Evolutionary conservation across 2,329 filamentous ascomycete genomes (phyloP).

Genomic region (Cladophialophora immunda): DNA sequence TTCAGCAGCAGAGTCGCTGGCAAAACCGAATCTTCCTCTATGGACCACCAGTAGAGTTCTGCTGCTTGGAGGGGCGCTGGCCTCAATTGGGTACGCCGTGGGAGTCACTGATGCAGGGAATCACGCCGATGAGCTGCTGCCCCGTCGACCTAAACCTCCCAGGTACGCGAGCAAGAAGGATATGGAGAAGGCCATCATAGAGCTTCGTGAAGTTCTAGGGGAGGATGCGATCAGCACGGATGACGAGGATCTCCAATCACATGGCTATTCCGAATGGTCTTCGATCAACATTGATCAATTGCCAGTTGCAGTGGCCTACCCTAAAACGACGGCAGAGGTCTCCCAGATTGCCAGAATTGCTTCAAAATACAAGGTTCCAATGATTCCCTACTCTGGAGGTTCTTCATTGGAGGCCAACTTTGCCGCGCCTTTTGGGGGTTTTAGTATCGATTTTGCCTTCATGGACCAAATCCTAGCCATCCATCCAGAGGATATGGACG

Average conservation of each 20-base stretch:
- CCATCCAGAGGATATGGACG: constrained; percentile 88
- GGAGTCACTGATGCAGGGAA: constrained; percentile 54
- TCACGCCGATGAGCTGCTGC: constrained; percentile 42
- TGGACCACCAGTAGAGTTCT: constrained; percentile 59
- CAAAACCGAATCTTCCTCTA: constrained; percentile 24
- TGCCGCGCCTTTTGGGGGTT: constrained; percentile 82
- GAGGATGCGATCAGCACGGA: constrained; percentile 70
- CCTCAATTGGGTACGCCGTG: constrained; percentile 61
- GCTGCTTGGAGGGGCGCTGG: constrained; percentile 59
- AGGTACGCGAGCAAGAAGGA: constrained; percentile 51
- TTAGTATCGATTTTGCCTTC: constrained; percentile 86
- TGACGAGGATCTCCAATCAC: constrained; percentile 68
- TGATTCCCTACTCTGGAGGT: constrained; percentile 87
- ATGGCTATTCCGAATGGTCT: constrained; percentile 77
- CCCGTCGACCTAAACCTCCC: constrained; percentile 41
- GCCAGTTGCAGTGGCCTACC: constrained; percentile 72
- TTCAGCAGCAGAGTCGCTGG: constrained; percentile 14
- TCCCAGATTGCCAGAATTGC: constrained; percentile 74
- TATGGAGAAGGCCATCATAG: constrained; percentile 59
- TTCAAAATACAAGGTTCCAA: constrained; percentile 79
- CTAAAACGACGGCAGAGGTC: constrained; percentile 70
- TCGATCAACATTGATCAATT: constrained; percentile 70
- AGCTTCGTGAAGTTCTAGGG: constrained; percentile 63
- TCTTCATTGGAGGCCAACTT: constrained; percentile 91
- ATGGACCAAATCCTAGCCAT: constrained; percentile 86